Conservation (phyloP, 1,284 basidiomycete genomes). For the Quambalaria eucalypti region DNA sequence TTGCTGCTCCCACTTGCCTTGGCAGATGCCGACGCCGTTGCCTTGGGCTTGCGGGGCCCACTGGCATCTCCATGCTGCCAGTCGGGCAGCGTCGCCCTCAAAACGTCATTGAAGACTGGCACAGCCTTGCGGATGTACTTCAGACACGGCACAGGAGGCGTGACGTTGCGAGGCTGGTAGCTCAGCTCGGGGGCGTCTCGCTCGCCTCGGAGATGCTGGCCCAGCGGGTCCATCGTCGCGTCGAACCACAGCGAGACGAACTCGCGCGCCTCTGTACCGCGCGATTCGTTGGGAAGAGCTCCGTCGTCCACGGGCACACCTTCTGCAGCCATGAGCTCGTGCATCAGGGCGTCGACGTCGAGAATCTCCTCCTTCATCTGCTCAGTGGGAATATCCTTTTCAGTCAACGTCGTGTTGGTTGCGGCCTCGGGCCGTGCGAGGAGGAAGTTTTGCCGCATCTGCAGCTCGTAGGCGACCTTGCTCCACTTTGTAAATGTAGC, state of each 20-base stretch:
- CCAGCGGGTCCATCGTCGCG: conserved; percentile 24
- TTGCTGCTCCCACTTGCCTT: too few relatives aligned
- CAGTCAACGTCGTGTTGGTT: conserved; percentile 20
- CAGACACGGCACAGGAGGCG: conserved; percentile 1
- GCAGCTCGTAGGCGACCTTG: conserved; percentile 44
- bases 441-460: conserved; percentile 37
- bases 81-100: conserved; percentile 7
- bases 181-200: background rate
- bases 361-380: conserved; percentile 20
- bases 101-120: background rate
- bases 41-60: background rate
- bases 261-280: conserved; percentile 34
- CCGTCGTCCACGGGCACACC: conserved; percentile 32
- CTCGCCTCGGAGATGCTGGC: conserved; percentile 14
- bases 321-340: conserved; percentile 25
- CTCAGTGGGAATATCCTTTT: conserved; percentile 12
- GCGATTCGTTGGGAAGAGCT: conserved; percentile 23
- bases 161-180: conserved; percentile 1
- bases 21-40: too few relatives aligned
- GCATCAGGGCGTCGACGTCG: conserved; percentile 32
- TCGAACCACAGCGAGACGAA: conserved; percentile 40
- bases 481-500: conserved; percentile 31
- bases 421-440: conserved; percentile 26
- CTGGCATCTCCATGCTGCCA: conserved; percentile 8
- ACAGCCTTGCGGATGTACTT: conserved; percentile 3